Evolutionary conservation across 129 eudicot genomes (phyloP), one percentile per base, ranked within the genome.

Genomic region (Escallonia rubra): DNA sequence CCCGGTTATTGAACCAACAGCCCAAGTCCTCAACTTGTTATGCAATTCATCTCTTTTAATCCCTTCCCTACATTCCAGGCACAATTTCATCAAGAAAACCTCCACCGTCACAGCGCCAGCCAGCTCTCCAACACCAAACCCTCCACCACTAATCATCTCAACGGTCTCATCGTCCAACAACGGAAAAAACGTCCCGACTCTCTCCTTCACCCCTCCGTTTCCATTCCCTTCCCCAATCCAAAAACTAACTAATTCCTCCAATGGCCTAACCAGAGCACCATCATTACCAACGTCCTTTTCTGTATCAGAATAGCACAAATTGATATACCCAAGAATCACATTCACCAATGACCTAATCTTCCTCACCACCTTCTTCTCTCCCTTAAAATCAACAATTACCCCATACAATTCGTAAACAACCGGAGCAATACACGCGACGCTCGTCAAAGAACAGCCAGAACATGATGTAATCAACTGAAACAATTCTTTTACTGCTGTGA

Each of bases 1-100:
- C 13, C 86, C 90, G 4, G 93, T 83, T 46, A 89, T 64, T 43
- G 90, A 83, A 86, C 87, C 85, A 75, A 83, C 82, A 65, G 82
- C 77, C 96, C 96, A 89, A 47, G 71, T 72, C 67, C 75, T 83
- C 77, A 86, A 55, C 63, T 89, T 87, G 39, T 74, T 69, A 75
- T 72, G 82, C 80, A 78, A 23, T 71, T 75, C 88, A 55, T 67
- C 53, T 70, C 69, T 71, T 9, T 79, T 73, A 43, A 67, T 59
- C 38, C 83, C 89, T 1, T 72, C 81, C 11, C 13, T 41, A 55
- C 71, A 76, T 51, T 61, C 79, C 64, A 86, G 68, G 73, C 90
- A 83, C 73, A 83, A 52, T 63, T 66, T 89, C 79, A 86, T 71
- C 72, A 89, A 58, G 74, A 86, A 81, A 1, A 79, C 79, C 77